These are phyloP conservation scores for Macadamia tetraphylla DNA, from an alignment of 164 flowering plant species.

Conservation along the genomic window DNA sequence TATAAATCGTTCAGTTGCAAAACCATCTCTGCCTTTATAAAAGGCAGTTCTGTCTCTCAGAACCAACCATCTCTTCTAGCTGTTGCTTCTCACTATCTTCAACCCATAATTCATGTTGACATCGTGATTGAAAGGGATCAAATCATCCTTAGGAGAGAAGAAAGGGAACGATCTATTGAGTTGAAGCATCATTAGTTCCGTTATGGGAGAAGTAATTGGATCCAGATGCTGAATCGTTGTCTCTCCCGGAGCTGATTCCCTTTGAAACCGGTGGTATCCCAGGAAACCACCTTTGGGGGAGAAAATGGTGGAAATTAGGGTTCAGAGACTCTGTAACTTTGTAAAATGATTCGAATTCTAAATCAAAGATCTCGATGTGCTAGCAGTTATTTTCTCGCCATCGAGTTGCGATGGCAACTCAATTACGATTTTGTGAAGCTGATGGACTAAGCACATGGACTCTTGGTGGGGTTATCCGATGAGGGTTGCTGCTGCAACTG, in stretches of 20 bases:
- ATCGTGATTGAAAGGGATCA: constrained; percentile 51
- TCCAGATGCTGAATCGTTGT: constrained; percentile 48
- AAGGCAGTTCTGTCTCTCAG: constrained; percentile 45
- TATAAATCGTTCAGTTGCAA: too few species aligned
- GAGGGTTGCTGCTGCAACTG: constrained; percentile 7
- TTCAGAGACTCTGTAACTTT: constrained; percentile 52
- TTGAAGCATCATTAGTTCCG: constrained; percentile 43
- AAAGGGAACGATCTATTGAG: constrained; percentile 62
- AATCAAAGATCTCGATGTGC: constrained; percentile 71
- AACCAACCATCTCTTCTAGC: constrained; percentile 63
- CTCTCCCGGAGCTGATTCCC: constrained; percentile 44
- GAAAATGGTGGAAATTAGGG: constrained; percentile 59
- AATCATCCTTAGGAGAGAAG: constrained; percentile 47
- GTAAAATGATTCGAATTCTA: constrained; percentile 31
- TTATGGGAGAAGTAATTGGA: constrained; percentile 45
- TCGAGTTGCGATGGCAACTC: constrained; percentile 77
- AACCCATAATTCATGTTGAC: constrained; percentile 40
- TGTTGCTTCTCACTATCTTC: constrained; percentile 51
- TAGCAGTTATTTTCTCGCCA: constrained; percentile 41
- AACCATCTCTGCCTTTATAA: constrained; percentile 9
- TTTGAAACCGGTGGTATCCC: constrained; percentile 85
- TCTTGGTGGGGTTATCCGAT: constrained; percentile 71
- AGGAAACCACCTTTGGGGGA: constrained; percentile 46
- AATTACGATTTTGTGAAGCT: constrained; percentile 40
- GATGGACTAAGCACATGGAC: constrained; percentile 81